phyloP scores from a whole-genome alignment of 1,284 basidiomycete genomes.

The Leccinum subspadiceum region DNA sequence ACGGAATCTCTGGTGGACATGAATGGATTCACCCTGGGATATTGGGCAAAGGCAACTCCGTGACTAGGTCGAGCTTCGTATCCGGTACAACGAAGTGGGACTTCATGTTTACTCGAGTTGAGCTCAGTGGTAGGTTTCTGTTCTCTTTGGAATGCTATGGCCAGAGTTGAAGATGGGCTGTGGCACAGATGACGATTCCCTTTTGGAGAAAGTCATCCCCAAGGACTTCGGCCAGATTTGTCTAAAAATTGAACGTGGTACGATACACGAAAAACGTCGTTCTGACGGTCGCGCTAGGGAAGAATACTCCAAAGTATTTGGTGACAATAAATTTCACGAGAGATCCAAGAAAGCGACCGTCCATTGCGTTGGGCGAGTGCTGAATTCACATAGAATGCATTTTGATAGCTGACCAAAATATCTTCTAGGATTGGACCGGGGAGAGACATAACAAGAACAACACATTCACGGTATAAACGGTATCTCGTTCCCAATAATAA shows the following conservation, averaged over 20 bases:
- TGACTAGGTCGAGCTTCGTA: not conserved
- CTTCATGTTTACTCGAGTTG: slow-evolving; percentile 18
- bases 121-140: slow-evolving; percentile 12
- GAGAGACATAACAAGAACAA: not conserved
- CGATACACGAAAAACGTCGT: not conserved
- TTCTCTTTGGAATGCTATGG: not conserved
- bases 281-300: too few species aligned
- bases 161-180: not conserved
- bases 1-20: not conserved
- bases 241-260: slow-evolving; percentile 5
- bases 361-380: slow-evolving; percentile 16
- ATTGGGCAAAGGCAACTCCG: not conserved
- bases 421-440: slow-evolving; percentile 9
- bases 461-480: rapidly evolving
- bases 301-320: not conserved
- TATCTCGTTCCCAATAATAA: not conserved
- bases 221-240: slow-evolving; percentile 15
- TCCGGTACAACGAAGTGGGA: not conserved
- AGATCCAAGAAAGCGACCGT: slow-evolving; percentile 16
- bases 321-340: slow-evolving; percentile 9
- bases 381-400: not conserved
- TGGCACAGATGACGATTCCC: slow-evolving; percentile 20
- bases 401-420: not conserved
- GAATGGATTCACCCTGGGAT: rapidly evolving
- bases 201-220: slow-evolving; percentile 12